Conservation (phyloP, 1,284 basidiomycete species). For the Leucoagaricus sp. region DNA sequence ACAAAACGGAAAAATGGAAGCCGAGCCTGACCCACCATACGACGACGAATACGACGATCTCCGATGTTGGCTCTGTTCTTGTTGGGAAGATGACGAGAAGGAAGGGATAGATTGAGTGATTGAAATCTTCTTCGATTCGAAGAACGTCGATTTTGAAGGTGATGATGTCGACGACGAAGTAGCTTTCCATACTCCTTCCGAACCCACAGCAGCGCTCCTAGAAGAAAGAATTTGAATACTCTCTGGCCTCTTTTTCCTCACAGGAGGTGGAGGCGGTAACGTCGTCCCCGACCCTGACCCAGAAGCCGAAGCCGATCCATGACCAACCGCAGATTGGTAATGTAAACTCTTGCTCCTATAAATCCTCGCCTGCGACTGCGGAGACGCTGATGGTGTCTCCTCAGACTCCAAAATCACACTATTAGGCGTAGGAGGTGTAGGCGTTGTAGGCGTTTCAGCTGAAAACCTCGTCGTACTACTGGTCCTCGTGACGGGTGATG, state of each 20-base stretch:
- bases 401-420: no score
- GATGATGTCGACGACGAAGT: not conserved
- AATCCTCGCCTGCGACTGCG: no score
- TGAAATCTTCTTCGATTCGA: not conserved
- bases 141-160: not conserved
- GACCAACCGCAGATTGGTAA: no score
- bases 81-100: not conserved
- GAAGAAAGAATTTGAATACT: slow-evolving; percentile 53
- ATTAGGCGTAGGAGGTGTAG: no score
- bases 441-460: slow-evolving; percentile 20
- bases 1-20: not conserved
- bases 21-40: no score
- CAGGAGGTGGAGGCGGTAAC: slow-evolving; percentile 30
- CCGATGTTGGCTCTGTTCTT: not conserved
- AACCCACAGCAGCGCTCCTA: slow-evolving; percentile 13
- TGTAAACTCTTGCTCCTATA: no score
- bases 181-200: not conserved
- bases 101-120: not conserved
- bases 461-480: no score
- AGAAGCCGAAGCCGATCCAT: no score
- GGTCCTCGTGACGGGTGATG: slow-evolving; percentile 2
- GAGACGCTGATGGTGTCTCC: no score
- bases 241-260: slow-evolving; percentile 53
- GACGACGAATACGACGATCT: slow-evolving; percentile 5
- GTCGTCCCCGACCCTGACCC: no score